Base-by-base conservation (phyloP, 176 grass and related monocot genomes). In the Carex pumila region DNA sequence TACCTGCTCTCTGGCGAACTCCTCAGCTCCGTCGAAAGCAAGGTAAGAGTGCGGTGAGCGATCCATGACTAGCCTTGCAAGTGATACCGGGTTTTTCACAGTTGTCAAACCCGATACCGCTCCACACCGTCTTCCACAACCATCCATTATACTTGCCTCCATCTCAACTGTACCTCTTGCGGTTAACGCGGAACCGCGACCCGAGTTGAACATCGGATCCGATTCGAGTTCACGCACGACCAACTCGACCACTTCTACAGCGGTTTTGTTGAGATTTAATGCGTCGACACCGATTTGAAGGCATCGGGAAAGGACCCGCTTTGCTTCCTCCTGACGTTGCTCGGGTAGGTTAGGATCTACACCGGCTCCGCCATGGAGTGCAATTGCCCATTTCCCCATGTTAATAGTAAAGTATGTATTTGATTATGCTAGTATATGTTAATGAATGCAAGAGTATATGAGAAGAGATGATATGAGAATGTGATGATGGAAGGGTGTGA, bases 141-240 rank as follows among this genome's bases (percentile, higher is more conserved):
- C 96, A 83, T 95, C 96, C 96, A 99, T 99, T 85, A 99, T 95
- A 85, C 96, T 99, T 58, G 96, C 86, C 88, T 99, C 96, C 96
- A 99, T 99, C 91, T 99, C 96, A 1, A 99, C 93, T 11, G 96
- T 93, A 6, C 96, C 96, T 17, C 61, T 76, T 47, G 91, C 50
- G 15, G 96, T 99, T 73, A 99, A 87, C 3, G 96, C 96, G 9
- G 96, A 99, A 0, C 96, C 96, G 0, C 96, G 76, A 5, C 96
- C 96, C 0, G 96, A 98, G 85, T 98, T 98, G 86, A 98, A 98
- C 82, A 91, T 81, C 0, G 96, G 96, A 72, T 98, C 96, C 0
- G 87, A 83, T 88, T 98, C 93, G n/a, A 98, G 87, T 79, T 93
- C 93, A 0, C 96, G 82, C 34, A 98, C 96, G 49, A 95, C 96